phyloP scores from a whole-genome alignment of 805 yeast genomes.

The Saturnispora besseyi region DNA sequence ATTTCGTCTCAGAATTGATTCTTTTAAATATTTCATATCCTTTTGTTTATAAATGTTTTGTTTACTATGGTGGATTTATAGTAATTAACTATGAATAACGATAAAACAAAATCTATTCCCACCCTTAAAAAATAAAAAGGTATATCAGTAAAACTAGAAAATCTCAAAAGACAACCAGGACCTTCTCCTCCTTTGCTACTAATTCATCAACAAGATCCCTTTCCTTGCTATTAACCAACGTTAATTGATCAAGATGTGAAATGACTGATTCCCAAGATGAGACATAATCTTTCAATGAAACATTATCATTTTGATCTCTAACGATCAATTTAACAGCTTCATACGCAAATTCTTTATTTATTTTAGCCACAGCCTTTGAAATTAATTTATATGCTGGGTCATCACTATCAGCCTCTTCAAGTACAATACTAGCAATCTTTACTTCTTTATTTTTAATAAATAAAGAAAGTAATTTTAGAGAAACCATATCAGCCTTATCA shows the following conservation, averaged over 20 bases:
- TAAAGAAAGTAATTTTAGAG: slow-evolving; percentile 19
- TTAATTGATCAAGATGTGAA: slow-evolving; percentile 17
- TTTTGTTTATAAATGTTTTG: too few relatives aligned
- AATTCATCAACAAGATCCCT: slow-evolving; percentile 13
- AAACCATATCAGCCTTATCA: slow-evolving; percentile 16
- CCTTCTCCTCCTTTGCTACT: slow-evolving; percentile 18
- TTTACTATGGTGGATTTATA: too few relatives aligned
- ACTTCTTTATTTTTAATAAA: slow-evolving; percentile 18
- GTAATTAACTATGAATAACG: too few relatives aligned
- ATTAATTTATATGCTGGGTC: slow-evolving; percentile 1
- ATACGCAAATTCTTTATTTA: slow-evolving; percentile 1
- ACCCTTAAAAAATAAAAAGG: too few relatives aligned
- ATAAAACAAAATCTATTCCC: too few relatives aligned
- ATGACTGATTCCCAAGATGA: slow-evolving; percentile 2
- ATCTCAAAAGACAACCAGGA: slow-evolving; percentile 18
- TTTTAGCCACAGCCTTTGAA: background rate
- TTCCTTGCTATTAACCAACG: slow-evolving; percentile 13
- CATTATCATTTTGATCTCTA: slow-evolving; percentile 2
- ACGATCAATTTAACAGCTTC: background rate
- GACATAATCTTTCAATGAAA: slow-evolving; percentile 2
- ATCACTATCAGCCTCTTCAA: slow-evolving; percentile 2
- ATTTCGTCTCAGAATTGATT: too few relatives aligned
- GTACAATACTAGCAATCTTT: slow-evolving; percentile 5
- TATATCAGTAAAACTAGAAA: background rate
- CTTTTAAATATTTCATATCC: too few relatives aligned